These are phyloP conservation scores for Amborella trichopoda DNA, from an alignment of 164 flowering plant genomes.

Conservation along the genomic window DNA sequence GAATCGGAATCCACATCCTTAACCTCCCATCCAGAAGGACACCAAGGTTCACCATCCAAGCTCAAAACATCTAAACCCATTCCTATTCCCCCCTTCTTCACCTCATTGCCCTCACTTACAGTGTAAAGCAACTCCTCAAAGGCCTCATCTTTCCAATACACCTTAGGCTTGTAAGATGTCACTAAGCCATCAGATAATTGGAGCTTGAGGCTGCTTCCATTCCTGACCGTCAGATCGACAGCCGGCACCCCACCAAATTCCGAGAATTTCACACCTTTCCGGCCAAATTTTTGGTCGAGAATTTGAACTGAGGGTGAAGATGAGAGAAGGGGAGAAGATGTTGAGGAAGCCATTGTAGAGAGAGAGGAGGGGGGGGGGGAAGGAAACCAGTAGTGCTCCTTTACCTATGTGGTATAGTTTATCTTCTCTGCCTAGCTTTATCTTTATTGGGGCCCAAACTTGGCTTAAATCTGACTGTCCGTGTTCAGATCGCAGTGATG, in stretches of 20 bases:
- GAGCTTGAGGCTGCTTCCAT: slow-evolving; percentile 69
- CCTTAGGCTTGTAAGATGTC: slow-evolving; percentile 82
- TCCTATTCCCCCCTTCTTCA: slow-evolving; percentile 63
- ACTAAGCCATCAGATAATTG: slow-evolving; percentile 55
- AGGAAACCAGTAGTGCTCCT: too few species aligned
- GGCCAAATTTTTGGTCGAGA: slow-evolving; percentile 57
- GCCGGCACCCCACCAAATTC: slow-evolving; percentile 25
- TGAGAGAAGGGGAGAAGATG: background rate
- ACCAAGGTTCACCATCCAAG: slow-evolving; percentile 19
- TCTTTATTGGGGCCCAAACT: too few species aligned
- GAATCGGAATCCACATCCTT: slow-evolving; percentile 72
- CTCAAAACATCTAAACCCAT: slow-evolving; percentile 53
- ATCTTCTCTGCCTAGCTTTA: too few species aligned
- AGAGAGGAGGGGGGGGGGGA: too few species aligned
- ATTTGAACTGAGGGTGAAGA: slow-evolving; percentile 9
- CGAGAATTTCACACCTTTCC: slow-evolving; percentile 67
- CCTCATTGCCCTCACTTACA: slow-evolving; percentile 20
- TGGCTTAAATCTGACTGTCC: too few species aligned
- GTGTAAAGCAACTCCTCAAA: slow-evolving; percentile 73
- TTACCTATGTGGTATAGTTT: too few species aligned
- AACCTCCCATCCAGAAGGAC: slow-evolving; percentile 51
- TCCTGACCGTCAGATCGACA: slow-evolving; percentile 62
- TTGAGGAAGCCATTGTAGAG: slow-evolving; percentile 3
- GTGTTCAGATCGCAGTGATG: too few species aligned
- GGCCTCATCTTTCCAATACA: slow-evolving; percentile 80